Conservation (phyloP, 2,329 filamentous ascomycete species). For the Camillea tinctor region DNA sequence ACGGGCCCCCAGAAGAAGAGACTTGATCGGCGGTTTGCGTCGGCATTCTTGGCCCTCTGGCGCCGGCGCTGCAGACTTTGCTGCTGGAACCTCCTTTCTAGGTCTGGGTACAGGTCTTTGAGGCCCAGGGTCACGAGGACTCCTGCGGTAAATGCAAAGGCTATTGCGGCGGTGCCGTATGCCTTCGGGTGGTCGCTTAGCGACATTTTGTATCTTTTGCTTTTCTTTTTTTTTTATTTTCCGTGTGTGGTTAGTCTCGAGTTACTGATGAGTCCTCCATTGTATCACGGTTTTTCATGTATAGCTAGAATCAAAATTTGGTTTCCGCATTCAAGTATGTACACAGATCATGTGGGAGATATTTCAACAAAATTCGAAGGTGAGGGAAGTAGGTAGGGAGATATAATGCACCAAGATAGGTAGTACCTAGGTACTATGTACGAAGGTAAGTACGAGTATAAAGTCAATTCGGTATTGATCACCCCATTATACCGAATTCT, state of each 20-base stretch:
- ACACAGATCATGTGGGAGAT: too few species aligned
- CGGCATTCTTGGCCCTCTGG: constrained; percentile 3
- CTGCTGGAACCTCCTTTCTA: constrained; percentile 63
- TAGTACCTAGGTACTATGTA: background rate
- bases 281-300: background rate
- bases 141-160: constrained; percentile 74
- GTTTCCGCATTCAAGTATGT: too few species aligned
- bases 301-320: background rate
- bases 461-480: too few species aligned
- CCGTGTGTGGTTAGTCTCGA: background rate
- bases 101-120: constrained; percentile 76
- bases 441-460: too few species aligned
- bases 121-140: constrained; percentile 72
- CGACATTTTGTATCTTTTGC: constrained; percentile 46
- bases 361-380: too few species aligned
- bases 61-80: constrained; percentile 28
- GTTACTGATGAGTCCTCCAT: background rate
- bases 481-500: background rate
- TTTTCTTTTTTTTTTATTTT: constrained; percentile 7
- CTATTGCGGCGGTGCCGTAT: constrained; percentile 64
- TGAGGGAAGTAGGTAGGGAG: too few species aligned
- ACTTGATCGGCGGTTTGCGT: constrained; percentile 39
- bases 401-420: background rate
- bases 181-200: constrained; percentile 60
- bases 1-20: constrained; percentile 50